These are phyloP conservation scores for Penicillium desertorum DNA, from an alignment of 495 filamentous ascomycete genomes.

Conservation along the genomic window DNA sequence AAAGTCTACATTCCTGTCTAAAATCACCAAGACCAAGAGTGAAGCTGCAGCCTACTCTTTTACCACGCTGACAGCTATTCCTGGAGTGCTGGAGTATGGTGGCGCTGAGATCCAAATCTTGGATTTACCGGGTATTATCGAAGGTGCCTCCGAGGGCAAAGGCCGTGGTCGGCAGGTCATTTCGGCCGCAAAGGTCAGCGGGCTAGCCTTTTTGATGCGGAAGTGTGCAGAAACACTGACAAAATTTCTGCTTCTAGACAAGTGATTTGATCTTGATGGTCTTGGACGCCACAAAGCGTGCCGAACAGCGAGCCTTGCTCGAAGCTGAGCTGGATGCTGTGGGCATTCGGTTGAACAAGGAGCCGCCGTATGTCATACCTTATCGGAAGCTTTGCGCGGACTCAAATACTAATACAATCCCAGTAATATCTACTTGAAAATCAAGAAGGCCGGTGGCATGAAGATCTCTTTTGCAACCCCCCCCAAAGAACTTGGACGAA, in stretches of 20 bases:
- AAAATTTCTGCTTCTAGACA: constrained; percentile 54
- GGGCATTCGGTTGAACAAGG: constrained; percentile 88
- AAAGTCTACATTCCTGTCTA: constrained; percentile 97
- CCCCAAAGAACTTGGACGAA: constrained; percentile 89
- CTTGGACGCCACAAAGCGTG: constrained; percentile 93
- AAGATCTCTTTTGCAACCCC: constrained; percentile 92
- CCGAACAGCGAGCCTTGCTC: constrained; percentile 85
- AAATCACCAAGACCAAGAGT: constrained; percentile 98
- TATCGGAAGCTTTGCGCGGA: not conserved
- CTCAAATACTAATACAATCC: constrained; percentile 17
- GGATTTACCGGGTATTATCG: constrained; percentile 98
- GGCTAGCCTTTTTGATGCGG: not conserved
- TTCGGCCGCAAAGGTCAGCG: constrained; percentile 77
- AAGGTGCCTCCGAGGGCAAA: constrained; percentile 95
- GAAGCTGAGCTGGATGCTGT: constrained; percentile 96
- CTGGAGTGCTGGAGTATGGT: constrained; percentile 96
- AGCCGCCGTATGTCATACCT: constrained; percentile 68
- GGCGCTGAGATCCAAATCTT: constrained; percentile 98
- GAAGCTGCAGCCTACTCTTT: constrained; percentile 97
- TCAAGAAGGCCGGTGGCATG: constrained; percentile 96
- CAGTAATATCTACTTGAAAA: constrained; percentile 98
- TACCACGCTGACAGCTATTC: constrained; percentile 97
- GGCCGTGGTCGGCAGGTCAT: constrained; percentile 96
- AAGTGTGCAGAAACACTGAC: not conserved
- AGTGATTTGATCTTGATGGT: constrained; percentile 98